Evolutionary conservation across 2,329 filamentous ascomycete genomes (phyloP), one percentile per base, ranked within the genome.

Genomic region (Orbilia blumenaviensis): DNA sequence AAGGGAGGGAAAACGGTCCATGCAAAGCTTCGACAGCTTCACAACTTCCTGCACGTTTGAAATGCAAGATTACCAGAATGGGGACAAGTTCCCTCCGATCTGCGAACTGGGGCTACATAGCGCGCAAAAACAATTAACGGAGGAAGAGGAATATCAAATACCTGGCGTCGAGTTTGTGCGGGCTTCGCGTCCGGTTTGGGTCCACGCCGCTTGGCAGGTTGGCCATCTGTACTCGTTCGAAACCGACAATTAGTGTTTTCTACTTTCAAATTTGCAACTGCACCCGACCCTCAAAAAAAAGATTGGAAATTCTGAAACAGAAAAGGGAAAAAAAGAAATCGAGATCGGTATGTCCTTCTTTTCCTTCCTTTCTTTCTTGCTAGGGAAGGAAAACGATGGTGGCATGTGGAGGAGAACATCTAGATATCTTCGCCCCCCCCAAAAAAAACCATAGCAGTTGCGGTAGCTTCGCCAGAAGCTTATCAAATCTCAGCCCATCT

Each of bases 151-250:
- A 77, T 77, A 58, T 77, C 66, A 77, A 98, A 85, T 83, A 98
- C 94, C 82, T 98, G 95, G 78, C 94, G 89, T 77, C 94, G 88
- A 18, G 94, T 98, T 80, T 97, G 85, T 48, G 95, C 94, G 16
- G 95, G 95, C 82, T 96, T 97, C 85, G 92, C 96, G 83, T 98
- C 95, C 18, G 95, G 95, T 82, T 98, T 98, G 0, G 95, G 95
- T 0, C 95, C 95, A 83, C 95, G 89, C 79, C 92, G 89, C 84
- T 98, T 99, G 1, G 92, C 89, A 7, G 91, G 87, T 81, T 95
- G 91, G 50, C 93, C 94, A 85, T 97, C 94, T 91, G 41, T 23
- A 44, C 21, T 18, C 10, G 27, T 56, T 14, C 16, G 41, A n/a
- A n/a, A 38, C 16, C 21, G 12, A 25, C 34, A 12, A 29, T 56